Evolutionary conservation across 805 yeast species (phyloP).

Genomic region (Candida silvicultrix): DNA sequence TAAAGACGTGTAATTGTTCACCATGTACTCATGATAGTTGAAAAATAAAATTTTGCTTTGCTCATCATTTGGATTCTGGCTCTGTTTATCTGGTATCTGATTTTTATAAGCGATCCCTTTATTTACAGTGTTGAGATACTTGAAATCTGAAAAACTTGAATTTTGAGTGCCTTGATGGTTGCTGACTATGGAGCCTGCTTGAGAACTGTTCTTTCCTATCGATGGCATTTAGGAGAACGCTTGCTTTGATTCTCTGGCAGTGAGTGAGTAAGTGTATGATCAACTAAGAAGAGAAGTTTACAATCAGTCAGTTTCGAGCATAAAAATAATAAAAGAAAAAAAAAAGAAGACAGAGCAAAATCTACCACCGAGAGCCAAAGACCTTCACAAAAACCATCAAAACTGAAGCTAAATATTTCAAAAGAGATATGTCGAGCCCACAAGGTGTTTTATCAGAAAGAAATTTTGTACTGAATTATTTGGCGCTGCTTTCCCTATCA

Average conservation of each 20-base stretch:
- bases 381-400: too few relatives aligned
- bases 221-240: too few relatives aligned
- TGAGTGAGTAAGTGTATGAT: too few relatives aligned
- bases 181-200: not conserved
- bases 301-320: too few relatives aligned
- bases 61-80: not conserved
- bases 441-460: constrained; percentile 7
- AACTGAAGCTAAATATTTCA: too few relatives aligned
- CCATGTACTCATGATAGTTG: constrained; percentile 61
- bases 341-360: too few relatives aligned
- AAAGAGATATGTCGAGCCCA: not conserved
- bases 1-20: constrained; percentile 25
- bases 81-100: constrained; percentile 13
- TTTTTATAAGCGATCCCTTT: constrained; percentile 8
- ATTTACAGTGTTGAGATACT: constrained; percentile 7
- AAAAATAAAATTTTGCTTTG: constrained; percentile 34
- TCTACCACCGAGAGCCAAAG: too few relatives aligned
- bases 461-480: constrained; percentile 14
- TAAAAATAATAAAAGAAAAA: too few relatives aligned
- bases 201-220: not conserved
- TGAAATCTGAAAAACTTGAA: not conserved
- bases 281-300: too few relatives aligned
- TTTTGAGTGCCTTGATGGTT: not conserved
- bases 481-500: constrained; percentile 13
- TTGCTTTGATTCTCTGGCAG: too few relatives aligned